Conservation (phyloP, 768 basidiomycete species). For the Floccularia luteovirens region DNA sequence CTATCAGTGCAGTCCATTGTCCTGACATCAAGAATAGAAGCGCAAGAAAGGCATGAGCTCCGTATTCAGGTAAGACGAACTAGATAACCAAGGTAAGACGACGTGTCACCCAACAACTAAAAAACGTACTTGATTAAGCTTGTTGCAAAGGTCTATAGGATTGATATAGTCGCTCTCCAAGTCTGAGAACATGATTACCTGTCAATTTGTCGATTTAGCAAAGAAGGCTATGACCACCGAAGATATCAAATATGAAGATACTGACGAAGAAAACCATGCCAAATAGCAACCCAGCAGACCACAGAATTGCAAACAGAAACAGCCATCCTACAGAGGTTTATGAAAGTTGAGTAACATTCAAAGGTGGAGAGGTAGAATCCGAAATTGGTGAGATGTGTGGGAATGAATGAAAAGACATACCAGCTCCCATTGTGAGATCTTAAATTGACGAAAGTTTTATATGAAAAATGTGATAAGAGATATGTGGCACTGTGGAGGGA, state of each 20-base stretch:
- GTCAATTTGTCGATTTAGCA: conserved; percentile 1
- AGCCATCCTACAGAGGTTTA: conserved; percentile 67
- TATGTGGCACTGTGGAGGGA: too few relatives aligned
- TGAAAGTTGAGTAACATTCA: background rate
- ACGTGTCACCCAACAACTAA: background rate
- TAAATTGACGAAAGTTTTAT: background rate
- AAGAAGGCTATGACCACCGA: background rate
- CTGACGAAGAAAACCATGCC: conserved; percentile 98
- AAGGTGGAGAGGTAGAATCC: background rate
- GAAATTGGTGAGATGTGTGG: conserved; percentile 4
- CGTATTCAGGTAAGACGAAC: conserved; percentile 97
- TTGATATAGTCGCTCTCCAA: conserved; percentile 99
- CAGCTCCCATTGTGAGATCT: background rate
- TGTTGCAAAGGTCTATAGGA: conserved; percentile 99
- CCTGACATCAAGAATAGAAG: conserved; percentile 84
- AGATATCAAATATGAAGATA: conserved; percentile 11
- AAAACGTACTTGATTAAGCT: conserved; percentile 81
- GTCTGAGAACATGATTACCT: conserved; percentile 99
- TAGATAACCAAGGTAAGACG: conserved; percentile 20
- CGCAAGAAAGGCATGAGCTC: conserved; percentile 85
- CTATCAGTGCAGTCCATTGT: conserved; percentile 85
- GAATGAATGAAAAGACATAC: conserved; percentile 9
- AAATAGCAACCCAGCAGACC: conserved; percentile 89
- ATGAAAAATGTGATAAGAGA: background rate
- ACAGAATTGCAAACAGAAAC: conserved; percentile 91